Base-by-base conservation (phyloP, 345 rosid species). In the Linum trigynum region DNA sequence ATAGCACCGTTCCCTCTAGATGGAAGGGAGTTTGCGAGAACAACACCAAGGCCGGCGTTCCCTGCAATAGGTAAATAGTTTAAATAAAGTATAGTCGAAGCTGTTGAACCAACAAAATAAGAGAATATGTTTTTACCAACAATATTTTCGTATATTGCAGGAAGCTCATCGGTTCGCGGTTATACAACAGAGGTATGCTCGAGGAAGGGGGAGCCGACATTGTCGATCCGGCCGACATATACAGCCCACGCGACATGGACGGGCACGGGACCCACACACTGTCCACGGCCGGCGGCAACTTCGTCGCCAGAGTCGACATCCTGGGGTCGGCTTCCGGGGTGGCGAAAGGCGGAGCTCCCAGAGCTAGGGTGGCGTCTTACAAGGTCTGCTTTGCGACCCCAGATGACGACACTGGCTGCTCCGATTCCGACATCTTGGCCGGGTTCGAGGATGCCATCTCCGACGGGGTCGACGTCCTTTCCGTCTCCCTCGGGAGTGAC, bases 221-320 rank as follows among this genome's bases (percentile, higher is more conserved):
- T 23, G 86, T 89, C 15, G 64, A 53, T 1, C 79, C 87, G 32
- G 79, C 83, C 73, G 62, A 83, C 11, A 70, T 79, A 59, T 75
- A 77, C 39, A 77, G 84, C 35, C 39, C 94, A 32, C 90, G 96
- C 0, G 98, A 92, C 77, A 50, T 61, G 0, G 86, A 83, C 0
- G 98, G 98, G 7, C 98, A 92, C 67, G 97, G 96, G 17, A 80
- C 88, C 15, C 98, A 90, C 79, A 92, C 97, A 16, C 78, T 92
- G 39, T 92, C 98, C 4, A 90, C 98, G 5, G 96, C 96, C 7
- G 94, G 74, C 0, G 94, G 96, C 32, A 76, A 72, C 74, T 87
- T 84, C 5, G 91, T 83, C 1, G 51, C 77, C 2, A 76, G 77
- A 1, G 90, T 82, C 5, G 81, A 69, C 63, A 75, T 90, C 37